Evolutionary conservation across 164 flowering plant species (phyloP).

Genomic region (Piper betle): DNA sequence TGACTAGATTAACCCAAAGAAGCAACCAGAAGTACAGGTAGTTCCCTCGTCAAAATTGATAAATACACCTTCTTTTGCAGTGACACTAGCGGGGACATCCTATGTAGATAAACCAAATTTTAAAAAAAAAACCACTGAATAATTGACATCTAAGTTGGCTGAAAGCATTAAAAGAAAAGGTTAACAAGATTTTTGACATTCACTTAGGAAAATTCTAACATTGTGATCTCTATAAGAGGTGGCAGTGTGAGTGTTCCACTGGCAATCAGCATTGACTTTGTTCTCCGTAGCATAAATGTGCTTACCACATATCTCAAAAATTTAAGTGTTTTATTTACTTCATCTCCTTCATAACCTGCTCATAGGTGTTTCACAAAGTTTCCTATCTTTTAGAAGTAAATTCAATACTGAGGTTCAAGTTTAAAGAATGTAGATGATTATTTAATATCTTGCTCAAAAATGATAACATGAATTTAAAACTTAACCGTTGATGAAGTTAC

Average conservation of each 20-base stretch:
- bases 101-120: slow-evolving; percentile 14
- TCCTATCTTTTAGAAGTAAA: slow-evolving; percentile 6
- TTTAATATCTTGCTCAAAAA: no score
- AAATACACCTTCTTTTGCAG: slow-evolving; percentile 77
- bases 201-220: slow-evolving; percentile 36
- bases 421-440: no score
- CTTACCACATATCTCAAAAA: slow-evolving; percentile 43
- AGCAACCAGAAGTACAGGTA: slow-evolving; percentile 61
- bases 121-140: background rate
- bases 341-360: slow-evolving; percentile 33
- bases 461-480: no score
- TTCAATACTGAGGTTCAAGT: background rate
- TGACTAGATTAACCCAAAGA: slow-evolving; percentile 56
- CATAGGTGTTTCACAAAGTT: slow-evolving; percentile 1
- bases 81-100: slow-evolving; percentile 67
- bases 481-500: no score
- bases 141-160: background rate
- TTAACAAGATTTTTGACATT: background rate
- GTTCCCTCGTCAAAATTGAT: slow-evolving; percentile 85
- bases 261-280: slow-evolving; percentile 68
- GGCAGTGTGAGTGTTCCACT: slow-evolving; percentile 65
- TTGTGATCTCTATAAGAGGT: slow-evolving; percentile 76
- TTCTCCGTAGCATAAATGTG: slow-evolving; percentile 87
- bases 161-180: background rate
- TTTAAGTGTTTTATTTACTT: slow-evolving; percentile 32